Conservation (phyloP, 305 asterid species). For the Ilex paraguariensis region DNA sequence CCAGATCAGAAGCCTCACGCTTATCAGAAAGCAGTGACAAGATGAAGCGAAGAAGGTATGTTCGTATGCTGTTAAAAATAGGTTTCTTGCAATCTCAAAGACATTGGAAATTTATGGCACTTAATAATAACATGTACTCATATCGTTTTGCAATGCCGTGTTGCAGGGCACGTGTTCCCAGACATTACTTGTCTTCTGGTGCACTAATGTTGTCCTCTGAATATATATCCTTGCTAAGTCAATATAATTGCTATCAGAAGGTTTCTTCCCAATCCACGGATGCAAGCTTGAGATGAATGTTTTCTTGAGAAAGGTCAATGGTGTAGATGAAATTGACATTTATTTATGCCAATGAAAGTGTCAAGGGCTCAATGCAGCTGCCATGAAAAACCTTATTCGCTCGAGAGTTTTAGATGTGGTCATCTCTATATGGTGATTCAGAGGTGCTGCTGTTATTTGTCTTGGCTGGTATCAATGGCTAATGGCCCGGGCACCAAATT, state of each 20-base stretch:
- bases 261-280: slow-evolving; percentile 18
- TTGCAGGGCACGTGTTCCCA: slow-evolving; percentile 50
- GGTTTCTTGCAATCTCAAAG: slow-evolving; percentile 7
- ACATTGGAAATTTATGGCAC: not conserved
- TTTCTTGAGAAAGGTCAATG: too few species aligned
- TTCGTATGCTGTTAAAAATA: not conserved
- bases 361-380: too few species aligned
- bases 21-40: slow-evolving; percentile 34
- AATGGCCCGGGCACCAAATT: too few species aligned
- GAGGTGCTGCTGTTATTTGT: too few species aligned
- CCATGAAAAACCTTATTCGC: too few species aligned
- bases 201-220: slow-evolving; percentile 50
- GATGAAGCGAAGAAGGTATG: slow-evolving; percentile 60
- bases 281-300: slow-evolving; percentile 12
- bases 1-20: slow-evolving; percentile 61
- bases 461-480: too few species aligned
- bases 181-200: slow-evolving; percentile 75
- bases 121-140: slow-evolving; percentile 3
- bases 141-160: slow-evolving; percentile 8
- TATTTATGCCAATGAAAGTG: too few species aligned
- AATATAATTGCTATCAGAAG: slow-evolving; percentile 36
- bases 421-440: too few species aligned
- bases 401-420: too few species aligned
- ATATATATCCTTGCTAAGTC: slow-evolving; percentile 55
- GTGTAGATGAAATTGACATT: too few species aligned